Conservation (phyloP, 179 eudicot genomes). For the Vitellaria paradoxa region DNA sequence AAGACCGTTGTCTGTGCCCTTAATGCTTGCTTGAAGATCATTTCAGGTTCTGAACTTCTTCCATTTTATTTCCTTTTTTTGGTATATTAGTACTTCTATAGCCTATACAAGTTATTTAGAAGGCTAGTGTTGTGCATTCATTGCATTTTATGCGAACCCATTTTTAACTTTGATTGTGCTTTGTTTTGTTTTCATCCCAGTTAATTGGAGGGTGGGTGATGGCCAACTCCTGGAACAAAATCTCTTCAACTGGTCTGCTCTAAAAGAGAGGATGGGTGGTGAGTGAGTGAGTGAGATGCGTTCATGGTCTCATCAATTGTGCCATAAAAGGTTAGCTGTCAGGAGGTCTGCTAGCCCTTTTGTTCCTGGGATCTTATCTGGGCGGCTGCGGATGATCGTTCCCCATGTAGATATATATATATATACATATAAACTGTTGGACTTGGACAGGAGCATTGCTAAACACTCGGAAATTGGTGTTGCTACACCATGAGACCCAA, state of each 20-base stretch:
- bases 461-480: conserved; percentile 1
- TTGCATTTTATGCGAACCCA: no score
- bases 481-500: not conserved
- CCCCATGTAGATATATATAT: conserved; percentile 11
- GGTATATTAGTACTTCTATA: not conserved
- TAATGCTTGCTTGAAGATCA: not conserved
- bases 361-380: conserved; percentile 7
- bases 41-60: not conserved
- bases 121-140: not conserved
- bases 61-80: not conserved
- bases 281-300: conserved; percentile 42
- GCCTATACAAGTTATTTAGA: not conserved
- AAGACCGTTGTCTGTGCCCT: not conserved
- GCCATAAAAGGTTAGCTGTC: conserved; percentile 11
- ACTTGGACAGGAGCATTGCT: conserved; percentile 2
- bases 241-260: conserved; percentile 23
- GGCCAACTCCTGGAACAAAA: conserved; percentile 13
- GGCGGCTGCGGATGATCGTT: conserved; percentile 17
- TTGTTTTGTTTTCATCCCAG: conserved; percentile 1
- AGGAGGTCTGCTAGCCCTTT: conserved; percentile 7
- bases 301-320: conserved; percentile 34
- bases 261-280: conserved; percentile 46
- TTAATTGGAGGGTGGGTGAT: conserved; percentile 12
- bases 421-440: conserved; percentile 4
- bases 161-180: not conserved